A percentile compares a stretch with the other conserved stretches of the same genome.
Conservation (phyloP, 139 green algal genomes). For the Eudorina sp. region DNA sequence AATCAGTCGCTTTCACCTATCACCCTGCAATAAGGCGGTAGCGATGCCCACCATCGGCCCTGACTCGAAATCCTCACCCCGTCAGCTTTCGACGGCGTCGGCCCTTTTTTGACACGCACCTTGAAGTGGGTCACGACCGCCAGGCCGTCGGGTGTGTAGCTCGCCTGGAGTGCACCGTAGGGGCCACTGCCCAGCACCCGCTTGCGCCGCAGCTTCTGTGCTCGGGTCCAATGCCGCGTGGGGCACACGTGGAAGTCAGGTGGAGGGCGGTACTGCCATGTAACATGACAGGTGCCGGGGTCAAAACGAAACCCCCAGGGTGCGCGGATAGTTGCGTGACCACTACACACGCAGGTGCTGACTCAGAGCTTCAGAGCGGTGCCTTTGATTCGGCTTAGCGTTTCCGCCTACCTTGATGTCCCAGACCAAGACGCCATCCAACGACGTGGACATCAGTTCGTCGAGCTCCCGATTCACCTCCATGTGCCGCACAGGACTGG, state of each 20-base stretch:
- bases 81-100: background rate
- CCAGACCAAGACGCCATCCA: slow-evolving; percentile 57
- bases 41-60: background rate
- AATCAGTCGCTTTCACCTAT: too few species aligned
- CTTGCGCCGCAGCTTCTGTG: slow-evolving; percentile 53
- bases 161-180: slow-evolving; percentile 46
- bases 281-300: too few species aligned
- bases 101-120: background rate
- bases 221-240: too few species aligned
- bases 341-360: too few species aligned
- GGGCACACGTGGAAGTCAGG: too few species aligned
- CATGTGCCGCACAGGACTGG: slow-evolving; percentile 44
- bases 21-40: background rate
- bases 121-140: slow-evolving; percentile 55
- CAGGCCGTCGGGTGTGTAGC: slow-evolving; percentile 44
- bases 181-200: slow-evolving; percentile 56
- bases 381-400: background rate
- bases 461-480: background rate
- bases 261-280: too few species aligned
- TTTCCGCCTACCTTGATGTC: slow-evolving; percentile 52
- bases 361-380: too few species aligned
- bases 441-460: slow-evolving; percentile 51
- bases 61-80: background rate
- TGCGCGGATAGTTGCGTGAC: too few species aligned
- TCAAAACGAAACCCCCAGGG: too few species aligned